phyloP scores from a whole-genome alignment of 73 alveolate genomes.

The Paramecium bursaria region DNA sequence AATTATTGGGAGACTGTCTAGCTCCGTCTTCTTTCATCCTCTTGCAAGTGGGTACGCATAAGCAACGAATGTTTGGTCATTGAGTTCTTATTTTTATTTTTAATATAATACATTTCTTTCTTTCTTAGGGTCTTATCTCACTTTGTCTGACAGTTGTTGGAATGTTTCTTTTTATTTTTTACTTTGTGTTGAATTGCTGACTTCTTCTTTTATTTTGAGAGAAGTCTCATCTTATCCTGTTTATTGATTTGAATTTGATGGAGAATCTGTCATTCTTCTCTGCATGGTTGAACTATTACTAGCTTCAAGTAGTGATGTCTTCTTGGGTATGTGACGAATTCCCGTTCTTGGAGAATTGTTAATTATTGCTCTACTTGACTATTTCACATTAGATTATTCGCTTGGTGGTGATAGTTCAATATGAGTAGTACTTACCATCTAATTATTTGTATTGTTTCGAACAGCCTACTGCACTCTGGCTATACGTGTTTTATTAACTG shows the following conservation, averaged over 20 bases:
- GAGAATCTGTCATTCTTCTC: constrained; percentile 4
- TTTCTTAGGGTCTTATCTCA: background rate
- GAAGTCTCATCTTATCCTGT: constrained; percentile 21
- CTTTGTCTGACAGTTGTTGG: background rate
- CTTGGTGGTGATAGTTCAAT: constrained; percentile 18
- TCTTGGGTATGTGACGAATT: background rate
- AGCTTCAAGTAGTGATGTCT: constrained; percentile 22
- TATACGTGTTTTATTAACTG: background rate
- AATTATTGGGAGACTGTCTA: constrained; percentile 2
- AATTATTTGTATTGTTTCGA: constrained; percentile 13
- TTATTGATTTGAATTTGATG: constrained; percentile 15
- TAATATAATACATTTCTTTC: background rate
- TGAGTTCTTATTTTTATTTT: constrained; percentile 14
- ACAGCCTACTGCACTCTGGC: constrained; percentile 33
- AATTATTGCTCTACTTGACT: background rate
- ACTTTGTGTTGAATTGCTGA: background rate
- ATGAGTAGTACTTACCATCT: background rate
- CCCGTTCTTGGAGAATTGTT: constrained; percentile 5
- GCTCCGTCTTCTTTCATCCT: constrained; percentile 12
- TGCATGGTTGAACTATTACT: background rate
- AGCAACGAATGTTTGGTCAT: constrained; percentile 47
- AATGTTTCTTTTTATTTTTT: constrained; percentile 1
- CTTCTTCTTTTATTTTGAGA: constrained; percentile 12
- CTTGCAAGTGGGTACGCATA: constrained; percentile 29
- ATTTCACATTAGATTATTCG: constrained; percentile 14